Percentiles rank a stretch among this genome's conserved stretches.
These are phyloP conservation scores for Fusarium chuoi DNA, from an alignment of 2,329 filamentous ascomycete genomes.

Conservation along the genomic window DNA sequence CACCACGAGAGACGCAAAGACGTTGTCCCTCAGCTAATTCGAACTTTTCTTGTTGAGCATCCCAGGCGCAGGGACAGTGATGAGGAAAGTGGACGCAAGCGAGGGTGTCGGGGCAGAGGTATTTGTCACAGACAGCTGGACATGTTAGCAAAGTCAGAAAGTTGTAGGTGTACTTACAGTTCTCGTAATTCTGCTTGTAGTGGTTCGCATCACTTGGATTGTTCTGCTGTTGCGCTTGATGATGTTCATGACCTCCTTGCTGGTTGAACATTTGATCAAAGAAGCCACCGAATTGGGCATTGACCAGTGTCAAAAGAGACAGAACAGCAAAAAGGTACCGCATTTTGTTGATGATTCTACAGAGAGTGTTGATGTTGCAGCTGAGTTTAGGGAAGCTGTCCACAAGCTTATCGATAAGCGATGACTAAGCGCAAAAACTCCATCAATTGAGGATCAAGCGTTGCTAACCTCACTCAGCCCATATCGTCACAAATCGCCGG, in stretches of 20 bases:
- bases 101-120: constrained; percentile 93
- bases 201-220: constrained; percentile 84
- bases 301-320: constrained; percentile 68
- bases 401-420: constrained; percentile 47
- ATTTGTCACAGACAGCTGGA: constrained; percentile 86
- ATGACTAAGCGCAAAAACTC: constrained; percentile 47
- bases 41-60: constrained; percentile 79
- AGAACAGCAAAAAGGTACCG: constrained; percentile 58
- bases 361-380: background rate
- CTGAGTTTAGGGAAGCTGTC: constrained; percentile 37
- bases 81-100: constrained; percentile 97
- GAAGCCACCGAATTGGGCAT: constrained; percentile 88
- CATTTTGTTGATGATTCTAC: constrained; percentile 42
- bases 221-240: constrained; percentile 78
- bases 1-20: constrained; percentile 79
- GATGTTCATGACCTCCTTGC: constrained; percentile 57
- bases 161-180: constrained; percentile 59
- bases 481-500: constrained; percentile 48
- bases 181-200: constrained; percentile 78
- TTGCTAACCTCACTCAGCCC: constrained; percentile 45
- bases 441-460: constrained; percentile 32
- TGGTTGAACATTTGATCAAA: constrained; percentile 95
- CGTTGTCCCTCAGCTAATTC: constrained; percentile 77
- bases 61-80: constrained; percentile 93
- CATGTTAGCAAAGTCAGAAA: background rate